phyloP scores from a whole-genome alignment of 2,329 filamentous ascomycete species.

The Xylaria sp. region DNA sequence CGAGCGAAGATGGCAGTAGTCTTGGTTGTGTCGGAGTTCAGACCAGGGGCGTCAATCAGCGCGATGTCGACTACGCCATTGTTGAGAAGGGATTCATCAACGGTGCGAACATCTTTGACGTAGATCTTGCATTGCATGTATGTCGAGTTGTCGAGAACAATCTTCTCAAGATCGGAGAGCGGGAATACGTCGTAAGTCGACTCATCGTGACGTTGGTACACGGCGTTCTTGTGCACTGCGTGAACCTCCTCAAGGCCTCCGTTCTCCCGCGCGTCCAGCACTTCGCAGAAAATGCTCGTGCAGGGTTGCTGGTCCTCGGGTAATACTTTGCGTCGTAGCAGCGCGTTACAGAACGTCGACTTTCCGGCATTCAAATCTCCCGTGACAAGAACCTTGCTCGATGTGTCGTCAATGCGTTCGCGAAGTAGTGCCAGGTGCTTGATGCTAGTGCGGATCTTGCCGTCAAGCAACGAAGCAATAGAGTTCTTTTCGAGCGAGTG shows the following conservation, averaged over 20 bases:
- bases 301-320: conserved; percentile 98
- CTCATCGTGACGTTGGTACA: conserved; percentile 86
- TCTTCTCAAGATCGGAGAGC: conserved; percentile 73
- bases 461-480: conserved; percentile 83
- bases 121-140: conserved; percentile 98
- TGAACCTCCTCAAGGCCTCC: conserved; percentile 90
- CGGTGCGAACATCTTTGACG: conserved; percentile 79
- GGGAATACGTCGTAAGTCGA: conserved; percentile 86
- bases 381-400: conserved; percentile 93
- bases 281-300: conserved; percentile 97
- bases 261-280: conserved; percentile 87
- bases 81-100: conserved; percentile 91
- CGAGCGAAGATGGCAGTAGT: conserved; percentile 95
- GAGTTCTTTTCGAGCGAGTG: conserved; percentile 91
- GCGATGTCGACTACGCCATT: conserved; percentile 98
- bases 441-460: conserved; percentile 89
- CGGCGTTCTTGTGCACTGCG: conserved; percentile 74
- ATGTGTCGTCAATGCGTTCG: conserved; percentile 93
- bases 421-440: conserved; percentile 81
- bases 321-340: conserved; percentile 83
- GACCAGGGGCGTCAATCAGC: conserved; percentile 88
- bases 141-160: conserved; percentile 80
- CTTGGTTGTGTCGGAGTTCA: conserved; percentile 94
- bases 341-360: conserved; percentile 97
- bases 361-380: conserved; percentile 97